Evolutionary conservation across 352 stramenopile species (phyloP), one percentile per base, ranked within the genome.

Genomic region (Pilasporangium apinafurcum): DNA sequence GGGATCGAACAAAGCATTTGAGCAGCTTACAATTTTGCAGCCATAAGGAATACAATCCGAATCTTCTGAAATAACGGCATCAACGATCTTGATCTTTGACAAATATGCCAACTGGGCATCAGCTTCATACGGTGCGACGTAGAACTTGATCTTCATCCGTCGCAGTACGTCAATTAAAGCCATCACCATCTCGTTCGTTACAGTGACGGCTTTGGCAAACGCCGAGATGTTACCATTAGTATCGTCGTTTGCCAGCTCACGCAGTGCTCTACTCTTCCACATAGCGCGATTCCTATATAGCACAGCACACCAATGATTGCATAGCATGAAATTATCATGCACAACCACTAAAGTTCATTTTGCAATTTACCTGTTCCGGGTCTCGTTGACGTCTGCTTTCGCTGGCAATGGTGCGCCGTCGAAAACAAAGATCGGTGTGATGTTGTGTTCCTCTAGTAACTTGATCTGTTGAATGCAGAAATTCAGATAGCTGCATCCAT

Each of bases 41-140:
- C 94, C 90, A 57, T 98, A 99, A 3, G 92, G 81, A 17, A 99
- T 73, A 41, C 71, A 92, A 57, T 99, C 96, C 35, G 84, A 96
- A 62, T 99, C 96, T 62, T 99, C 95, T 10, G 93, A 97, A 24
- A 99, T 93, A 21, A 98, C 93, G 0, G 86, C 73, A 50, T 99
- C 96, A 30, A 98, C 65, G 24, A 96, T 61, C 56, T 81, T 86
- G 12, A 68, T 52, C 13, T 76, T 79, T 18, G 78, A 92, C 14
- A 99, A 47, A 53, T 94, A 98, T 3, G 95, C 95, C 37, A 99
- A 61, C 64, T 99, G 95, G n/a, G 95, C 95, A 59, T 98, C 95
- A 5, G 95, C 95, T 59, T 98, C 95, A 52, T 98, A 98, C 8
- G 96, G 96, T 10, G 96, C 95, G 2, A 99, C 93, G 18, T 98